These are phyloP conservation scores for Yamadazyma sp. DNA, from an alignment of 805 yeast species.

Conservation along the genomic window DNA sequence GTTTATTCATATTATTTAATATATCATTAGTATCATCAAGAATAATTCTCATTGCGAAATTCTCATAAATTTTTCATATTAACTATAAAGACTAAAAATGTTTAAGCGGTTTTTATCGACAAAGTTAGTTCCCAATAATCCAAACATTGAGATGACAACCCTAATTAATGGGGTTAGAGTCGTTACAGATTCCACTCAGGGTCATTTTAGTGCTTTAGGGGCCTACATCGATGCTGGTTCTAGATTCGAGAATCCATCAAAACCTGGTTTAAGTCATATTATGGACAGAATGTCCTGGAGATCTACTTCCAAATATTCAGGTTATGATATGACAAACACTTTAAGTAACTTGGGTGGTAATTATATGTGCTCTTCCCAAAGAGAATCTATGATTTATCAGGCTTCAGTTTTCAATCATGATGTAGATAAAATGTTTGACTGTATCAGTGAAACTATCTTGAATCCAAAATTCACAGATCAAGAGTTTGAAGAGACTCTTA, in stretches of 20 bases:
- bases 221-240: constrained; percentile 90
- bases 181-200: constrained; percentile 81
- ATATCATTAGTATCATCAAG: too few relatives aligned
- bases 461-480: constrained; percentile 63
- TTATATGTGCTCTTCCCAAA: constrained; percentile 86
- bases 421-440: constrained; percentile 70
- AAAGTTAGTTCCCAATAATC: constrained; percentile 6
- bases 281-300: constrained; percentile 84
- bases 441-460: constrained; percentile 75
- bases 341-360: constrained; percentile 87
- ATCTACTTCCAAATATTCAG: constrained; percentile 57
- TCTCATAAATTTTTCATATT: too few relatives aligned
- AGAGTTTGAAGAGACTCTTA: constrained; percentile 71
- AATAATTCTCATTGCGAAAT: too few relatives aligned
- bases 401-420: constrained; percentile 91
- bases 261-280: constrained; percentile 77
- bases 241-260: constrained; percentile 61
- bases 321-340: constrained; percentile 68
- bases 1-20: too few relatives aligned
- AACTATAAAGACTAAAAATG: neutral
- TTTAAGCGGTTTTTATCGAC: constrained; percentile 2
- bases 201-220: constrained; percentile 89
- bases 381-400: constrained; percentile 91
- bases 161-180: constrained; percentile 77
- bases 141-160: constrained; percentile 29